phyloP scores from a whole-genome alignment of 1,284 basidiomycete species.

The Pterulicium gracile region DNA sequence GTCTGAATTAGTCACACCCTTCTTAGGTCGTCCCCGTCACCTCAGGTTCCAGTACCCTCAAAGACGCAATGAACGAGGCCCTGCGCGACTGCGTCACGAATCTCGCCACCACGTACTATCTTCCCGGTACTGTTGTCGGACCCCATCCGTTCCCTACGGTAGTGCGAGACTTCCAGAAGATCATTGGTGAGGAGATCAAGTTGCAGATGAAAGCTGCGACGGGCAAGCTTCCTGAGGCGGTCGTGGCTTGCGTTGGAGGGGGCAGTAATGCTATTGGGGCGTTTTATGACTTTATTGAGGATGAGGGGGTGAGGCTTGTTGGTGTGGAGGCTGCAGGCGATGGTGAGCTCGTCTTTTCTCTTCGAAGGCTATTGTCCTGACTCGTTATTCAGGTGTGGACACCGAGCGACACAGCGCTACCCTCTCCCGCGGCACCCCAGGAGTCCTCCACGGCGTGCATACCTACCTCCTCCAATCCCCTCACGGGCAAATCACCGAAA shows the following conservation, averaged over 20 bases:
- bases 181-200: constrained; percentile 96
- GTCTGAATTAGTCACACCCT: constrained; percentile 6
- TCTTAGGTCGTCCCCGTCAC: constrained; percentile 79
- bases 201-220: constrained; percentile 65
- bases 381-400: constrained; percentile 77
- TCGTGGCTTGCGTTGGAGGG: constrained; percentile 96
- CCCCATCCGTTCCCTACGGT: constrained; percentile 99
- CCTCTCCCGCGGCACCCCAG: constrained; percentile 80
- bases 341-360: constrained; percentile 45
- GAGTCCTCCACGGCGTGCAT: constrained; percentile 92
- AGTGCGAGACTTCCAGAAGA: constrained; percentile 94
- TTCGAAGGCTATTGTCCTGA: constrained; percentile 4
- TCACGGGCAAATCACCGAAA: constrained; percentile 91
- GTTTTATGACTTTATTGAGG: constrained; percentile 89
- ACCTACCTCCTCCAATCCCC: constrained; percentile 90
- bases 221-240: constrained; percentile 86
- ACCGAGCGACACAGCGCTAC: constrained; percentile 89
- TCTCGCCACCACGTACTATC: constrained; percentile 87
- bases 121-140: constrained; percentile 95
- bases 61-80: constrained; percentile 97
- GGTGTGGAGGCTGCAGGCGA: constrained; percentile 97
- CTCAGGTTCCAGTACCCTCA: constrained; percentile 90
- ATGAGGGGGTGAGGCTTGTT: constrained; percentile 73
- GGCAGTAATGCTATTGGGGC: constrained; percentile 97
- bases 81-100: constrained; percentile 99